Percentiles rank a stretch among this genome's conserved stretches.
These are phyloP conservation scores for Fusarium verrucosum DNA, from an alignment of 2,329 filamentous ascomycete species.

Conservation along the genomic window DNA sequence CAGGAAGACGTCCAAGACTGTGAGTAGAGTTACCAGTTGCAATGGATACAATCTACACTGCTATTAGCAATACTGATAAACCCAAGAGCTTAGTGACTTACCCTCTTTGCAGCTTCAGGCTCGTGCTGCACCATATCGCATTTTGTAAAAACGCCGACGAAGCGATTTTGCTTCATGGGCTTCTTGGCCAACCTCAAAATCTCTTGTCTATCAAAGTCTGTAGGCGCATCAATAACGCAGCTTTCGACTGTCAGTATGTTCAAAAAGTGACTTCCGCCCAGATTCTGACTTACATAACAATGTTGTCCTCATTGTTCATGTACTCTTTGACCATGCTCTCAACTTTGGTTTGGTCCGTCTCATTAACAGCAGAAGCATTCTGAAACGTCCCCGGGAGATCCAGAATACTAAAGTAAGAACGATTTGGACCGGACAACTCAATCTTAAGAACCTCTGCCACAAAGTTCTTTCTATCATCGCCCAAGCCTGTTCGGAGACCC, in stretches of 20 bases:
- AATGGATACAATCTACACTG: slow-evolving; percentile 20
- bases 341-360: slow-evolving; percentile 45
- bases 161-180: slow-evolving; percentile 42
- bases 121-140: slow-evolving; percentile 45
- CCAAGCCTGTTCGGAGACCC: slow-evolving; percentile 43
- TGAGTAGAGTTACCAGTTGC: slow-evolving; percentile 6
- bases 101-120: slow-evolving; percentile 13
- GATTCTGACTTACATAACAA: slow-evolving; percentile 49
- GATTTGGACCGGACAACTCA: slow-evolving; percentile 50
- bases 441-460: slow-evolving; percentile 51
- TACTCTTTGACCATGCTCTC: slow-evolving; percentile 49
- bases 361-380: slow-evolving; percentile 39
- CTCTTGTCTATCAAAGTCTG: slow-evolving; percentile 45
- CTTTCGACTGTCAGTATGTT: slow-evolving; percentile 24
- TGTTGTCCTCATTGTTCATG: slow-evolving; percentile 49
- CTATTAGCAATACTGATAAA: background rate
- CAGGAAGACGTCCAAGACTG: slow-evolving; percentile 1
- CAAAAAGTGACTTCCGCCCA: rapidly evolving
- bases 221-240: slow-evolving; percentile 48
- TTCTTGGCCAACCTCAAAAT: slow-evolving; percentile 44
- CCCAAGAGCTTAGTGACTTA: background rate
- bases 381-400: slow-evolving; percentile 51
- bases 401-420: slow-evolving; percentile 51
- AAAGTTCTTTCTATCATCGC: slow-evolving; percentile 47
- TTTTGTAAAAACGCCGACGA: slow-evolving; percentile 53